Conservation (phyloP, 495 filamentous ascomycete species). For the Astrothelium macrocarpum region DNA sequence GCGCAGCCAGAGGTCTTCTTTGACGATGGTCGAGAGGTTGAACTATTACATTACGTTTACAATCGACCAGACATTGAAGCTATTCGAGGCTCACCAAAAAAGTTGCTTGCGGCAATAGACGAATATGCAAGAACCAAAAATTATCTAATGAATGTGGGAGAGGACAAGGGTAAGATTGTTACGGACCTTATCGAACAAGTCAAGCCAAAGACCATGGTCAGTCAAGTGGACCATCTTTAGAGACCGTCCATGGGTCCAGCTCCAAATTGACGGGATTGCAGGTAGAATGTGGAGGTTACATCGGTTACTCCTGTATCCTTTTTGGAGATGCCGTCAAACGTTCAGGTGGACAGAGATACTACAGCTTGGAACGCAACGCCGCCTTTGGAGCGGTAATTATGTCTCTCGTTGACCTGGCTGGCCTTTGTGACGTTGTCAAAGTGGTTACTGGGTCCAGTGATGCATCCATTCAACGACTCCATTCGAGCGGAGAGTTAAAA, state of each 20-base stretch:
- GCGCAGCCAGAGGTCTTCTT: slow-evolving; percentile 40
- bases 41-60: slow-evolving; percentile 62
- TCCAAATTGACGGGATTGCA: slow-evolving; percentile 16
- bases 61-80: slow-evolving; percentile 45
- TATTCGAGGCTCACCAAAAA: slow-evolving; percentile 53
- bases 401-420: slow-evolving; percentile 56
- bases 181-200: slow-evolving; percentile 50
- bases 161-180: slow-evolving; percentile 60
- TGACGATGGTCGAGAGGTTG: slow-evolving; percentile 63
- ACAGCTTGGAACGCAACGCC: slow-evolving; percentile 57
- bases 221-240: neutral
- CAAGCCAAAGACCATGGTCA: slow-evolving; percentile 54
- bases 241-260: slow-evolving; percentile 2
- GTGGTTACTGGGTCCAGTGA: slow-evolving; percentile 59
- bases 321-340: slow-evolving; percentile 54
- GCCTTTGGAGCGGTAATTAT: slow-evolving; percentile 56
- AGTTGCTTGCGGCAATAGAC: slow-evolving; percentile 60
- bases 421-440: slow-evolving; percentile 53
- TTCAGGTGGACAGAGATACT: slow-evolving; percentile 51
- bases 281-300: slow-evolving; percentile 71
- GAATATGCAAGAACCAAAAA: slow-evolving; percentile 54
- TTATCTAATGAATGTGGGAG: slow-evolving; percentile 73
- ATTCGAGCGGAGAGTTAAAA: slow-evolving; percentile 40
- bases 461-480: slow-evolving; percentile 46
- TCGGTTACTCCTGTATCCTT: slow-evolving; percentile 69